Base-by-base conservation (phyloP, 805 yeast species). In the Kluyveromyces wickerhamii region DNA sequence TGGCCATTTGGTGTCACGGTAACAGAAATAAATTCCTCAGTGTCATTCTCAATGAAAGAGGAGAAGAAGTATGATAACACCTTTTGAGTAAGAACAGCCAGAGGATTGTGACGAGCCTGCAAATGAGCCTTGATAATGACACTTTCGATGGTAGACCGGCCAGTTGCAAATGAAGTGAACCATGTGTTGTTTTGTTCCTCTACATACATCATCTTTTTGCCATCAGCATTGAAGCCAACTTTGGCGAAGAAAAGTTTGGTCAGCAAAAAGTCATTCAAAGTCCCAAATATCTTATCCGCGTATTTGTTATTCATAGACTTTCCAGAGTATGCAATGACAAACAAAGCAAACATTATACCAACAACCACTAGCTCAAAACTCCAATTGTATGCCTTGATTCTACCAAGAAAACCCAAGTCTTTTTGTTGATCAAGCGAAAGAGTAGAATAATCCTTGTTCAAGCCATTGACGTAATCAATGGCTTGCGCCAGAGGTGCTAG, bases 21-120 rank as follows among this genome's bases (percentile, higher is more conserved):
- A 40, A 89, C 63, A 27, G 72, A 76, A 37, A 80, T 42, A 33
- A 38, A 54, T 40, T 58, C 77, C 21, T 65, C 66, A 48, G 84
- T 82, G 36, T 66, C 68, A 36, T 80, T 76, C 13, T 63, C 56
- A 15, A 75, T 71, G 16, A 77, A 51, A 26, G 72, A 66, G 17
- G 74, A 72, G 47, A 79, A 67, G 48, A 76, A 69, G 46, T 69
- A 67, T 7, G 82, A 70, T 46, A 84, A 52, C 12, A 75, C 49
- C 33, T 60, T 54, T 60, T 92, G 96, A 59, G 77, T 59, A 12
- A 71, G 23, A 71, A 81, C 72, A 39, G 81, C 64, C 44, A 85
- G 65, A 19, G 80, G 49, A 60, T 88, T 89, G 57, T 85, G 88
- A 66, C 97, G 79, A 41, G 94, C 75, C 41, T 74, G 66, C 59